phyloP scores from a whole-genome alignment of 148 eudicot species.

The Nepenthes mirabilis region DNA sequence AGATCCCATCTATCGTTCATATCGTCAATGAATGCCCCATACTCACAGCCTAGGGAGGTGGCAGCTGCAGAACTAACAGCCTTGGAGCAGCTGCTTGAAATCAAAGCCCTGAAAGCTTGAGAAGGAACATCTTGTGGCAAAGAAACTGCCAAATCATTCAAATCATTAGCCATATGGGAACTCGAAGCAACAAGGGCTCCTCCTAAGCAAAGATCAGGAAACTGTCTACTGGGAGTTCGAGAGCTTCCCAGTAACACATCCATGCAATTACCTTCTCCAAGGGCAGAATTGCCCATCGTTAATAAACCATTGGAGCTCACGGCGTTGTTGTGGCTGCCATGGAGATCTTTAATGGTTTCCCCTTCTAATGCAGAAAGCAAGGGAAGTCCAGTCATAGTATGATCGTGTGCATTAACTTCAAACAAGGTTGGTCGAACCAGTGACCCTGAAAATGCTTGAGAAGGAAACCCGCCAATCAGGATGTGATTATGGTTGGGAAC shows the following conservation, averaged over 20 bases:
- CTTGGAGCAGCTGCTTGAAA: slow-evolving; percentile 16
- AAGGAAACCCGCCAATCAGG: slow-evolving; percentile 18
- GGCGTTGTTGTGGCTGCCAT: not conserved
- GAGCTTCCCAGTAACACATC: not conserved
- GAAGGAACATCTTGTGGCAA: slow-evolving; percentile 16
- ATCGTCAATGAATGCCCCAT: slow-evolving; percentile 21
- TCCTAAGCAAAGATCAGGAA: slow-evolving; percentile 5
- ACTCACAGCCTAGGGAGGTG: slow-evolving; percentile 16
- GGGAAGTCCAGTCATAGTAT: slow-evolving; percentile 35
- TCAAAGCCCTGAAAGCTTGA: slow-evolving; percentile 14
- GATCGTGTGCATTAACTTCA: slow-evolving; percentile 22
- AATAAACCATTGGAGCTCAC: slow-evolving; percentile 8
- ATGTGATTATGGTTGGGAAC: slow-evolving; percentile 10
- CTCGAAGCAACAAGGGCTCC: not conserved
- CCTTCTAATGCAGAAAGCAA: slow-evolving; percentile 23
- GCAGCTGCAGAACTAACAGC: slow-evolving; percentile 22
- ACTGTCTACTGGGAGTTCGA: not conserved
- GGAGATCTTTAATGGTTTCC: slow-evolving; percentile 10
- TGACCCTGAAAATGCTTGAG: slow-evolving; percentile 18
- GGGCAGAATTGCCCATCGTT: slow-evolving; percentile 2
- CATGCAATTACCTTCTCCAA: not conserved
- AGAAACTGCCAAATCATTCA: slow-evolving; percentile 8
- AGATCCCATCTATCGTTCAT: slow-evolving; percentile 32
- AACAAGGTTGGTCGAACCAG: slow-evolving; percentile 15
- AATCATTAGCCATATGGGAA: no score